phyloP scores from a whole-genome alignment of 768 basidiomycete genomes.

The Mycena olivaceomarginata region DNA sequence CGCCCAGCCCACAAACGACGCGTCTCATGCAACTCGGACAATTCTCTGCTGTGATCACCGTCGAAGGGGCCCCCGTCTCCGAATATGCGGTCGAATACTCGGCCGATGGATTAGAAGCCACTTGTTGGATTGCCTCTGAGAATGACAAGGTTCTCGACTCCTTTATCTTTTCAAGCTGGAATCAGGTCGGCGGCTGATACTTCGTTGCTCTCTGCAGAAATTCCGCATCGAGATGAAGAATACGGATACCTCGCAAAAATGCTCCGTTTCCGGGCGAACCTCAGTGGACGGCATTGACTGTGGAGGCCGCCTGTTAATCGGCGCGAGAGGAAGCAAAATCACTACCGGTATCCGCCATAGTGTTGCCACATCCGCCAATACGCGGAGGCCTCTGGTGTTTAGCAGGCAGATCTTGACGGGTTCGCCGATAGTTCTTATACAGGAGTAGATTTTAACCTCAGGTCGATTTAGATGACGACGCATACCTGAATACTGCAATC shows the following conservation, averaged over 20 bases:
- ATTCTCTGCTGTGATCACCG: slow-evolving; percentile 26
- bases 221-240: slow-evolving; percentile 16
- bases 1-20: too few species aligned
- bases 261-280: background rate
- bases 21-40: slow-evolving; percentile 31
- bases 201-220: slow-evolving; percentile 1
- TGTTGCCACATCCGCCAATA: slow-evolving; percentile 5
- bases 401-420: slow-evolving; percentile 31
- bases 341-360: background rate
- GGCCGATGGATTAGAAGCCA: slow-evolving; percentile 19
- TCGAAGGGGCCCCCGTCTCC: slow-evolving; percentile 15
- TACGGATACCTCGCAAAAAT: background rate
- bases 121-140: slow-evolving; percentile 37
- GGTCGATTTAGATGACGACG: slow-evolving; percentile 30
- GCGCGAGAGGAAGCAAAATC: background rate
- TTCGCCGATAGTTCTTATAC: background rate
- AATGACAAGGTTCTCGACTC: slow-evolving; percentile 20
- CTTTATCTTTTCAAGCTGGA: too few species aligned
- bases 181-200: too few species aligned
- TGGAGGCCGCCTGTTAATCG: background rate
- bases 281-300: slow-evolving; percentile 27
- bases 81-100: slow-evolving; percentile 36
- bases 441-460: background rate
- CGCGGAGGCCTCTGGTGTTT: slow-evolving; percentile 20
- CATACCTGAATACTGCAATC: slow-evolving; percentile 17